Evolutionary conservation across 2,329 filamentous ascomycete species (phyloP), one percentile per base, ranked within the genome.

Genomic region (Pseudopithomyces maydicus): DNA sequence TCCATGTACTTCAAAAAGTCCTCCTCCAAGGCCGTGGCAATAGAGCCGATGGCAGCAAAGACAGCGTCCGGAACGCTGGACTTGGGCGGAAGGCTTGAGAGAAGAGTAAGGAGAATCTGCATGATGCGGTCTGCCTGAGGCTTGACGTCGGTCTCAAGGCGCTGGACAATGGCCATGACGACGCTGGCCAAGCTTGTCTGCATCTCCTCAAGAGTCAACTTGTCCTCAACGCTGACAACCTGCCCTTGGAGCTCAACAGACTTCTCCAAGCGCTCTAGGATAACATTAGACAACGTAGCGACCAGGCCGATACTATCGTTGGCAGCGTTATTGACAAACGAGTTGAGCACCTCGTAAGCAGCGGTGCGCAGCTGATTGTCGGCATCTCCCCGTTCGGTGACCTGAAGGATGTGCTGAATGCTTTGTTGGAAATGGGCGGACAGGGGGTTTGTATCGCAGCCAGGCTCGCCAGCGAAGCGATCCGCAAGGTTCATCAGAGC

Each of bases 1-100:
- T 97, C 92, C 94, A 99, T 98, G 82, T 99, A 99, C 81, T 96
- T 95, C 75, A 89, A 82, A 77, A 99, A 99, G 66, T 94, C 92
- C 53, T 92, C 91, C 74, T 97, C 93, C 70, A 98, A 84, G 38
- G 93, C 90, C 69, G 90, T 96, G 39, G 95, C 90, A 59, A 99
- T 84, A n/a, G 91, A 88, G 74, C 94, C 95, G 70, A 98, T 90
- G 56, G 92, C 90, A 50, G 92, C 91, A 72, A 99, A 98, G 58
- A 97, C 86, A 8, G 91, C 91, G 78, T 99, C 95, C 15, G 95
- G 95, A 29, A 99, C 95, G 68, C 89, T 95, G 0, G 94, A 97
- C 82, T 97, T 97, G 69, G 86, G 82, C 54, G 90, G 88, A 15
- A 93, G 85, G 35, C 86, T 90, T 66, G 82, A 85, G 53, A 99